Evolutionary conservation across 805 yeast species (phyloP).

Genomic region (Candida coleopterorum): DNA sequence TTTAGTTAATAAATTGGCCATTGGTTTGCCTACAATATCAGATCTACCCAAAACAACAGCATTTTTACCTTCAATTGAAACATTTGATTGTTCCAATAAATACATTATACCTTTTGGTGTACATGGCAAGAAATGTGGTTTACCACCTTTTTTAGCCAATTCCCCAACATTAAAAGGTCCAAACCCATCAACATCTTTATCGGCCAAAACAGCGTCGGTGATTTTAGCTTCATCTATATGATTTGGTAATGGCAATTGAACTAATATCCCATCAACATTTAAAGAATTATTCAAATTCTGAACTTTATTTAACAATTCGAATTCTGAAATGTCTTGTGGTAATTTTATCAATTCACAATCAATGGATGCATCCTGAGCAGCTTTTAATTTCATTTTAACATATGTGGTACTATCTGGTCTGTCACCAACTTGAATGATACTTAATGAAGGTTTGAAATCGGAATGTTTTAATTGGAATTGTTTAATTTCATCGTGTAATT

Average conservation of each 20-base stretch:
- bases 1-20: constrained; percentile 64
- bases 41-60: constrained; percentile 87
- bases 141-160: constrained; percentile 66
- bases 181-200: constrained; percentile 82
- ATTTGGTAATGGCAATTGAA: constrained; percentile 72
- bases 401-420: constrained; percentile 80
- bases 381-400: constrained; percentile 74
- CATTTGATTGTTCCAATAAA: constrained; percentile 53
- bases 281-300: constrained; percentile 53
- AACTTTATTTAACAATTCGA: constrained; percentile 50
- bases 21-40: constrained; percentile 82
- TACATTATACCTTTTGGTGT: constrained; percentile 79
- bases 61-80: constrained; percentile 55
- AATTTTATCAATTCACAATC: constrained; percentile 56
- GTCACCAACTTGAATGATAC: constrained; percentile 72
- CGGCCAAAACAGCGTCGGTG: constrained; percentile 60
- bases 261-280: constrained; percentile 64
- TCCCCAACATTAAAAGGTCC: constrained; percentile 77
- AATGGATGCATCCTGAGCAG: constrained; percentile 67
- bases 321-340: constrained; percentile 53
- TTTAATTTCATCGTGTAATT: constrained; percentile 37
- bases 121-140: constrained; percentile 71
- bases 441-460: constrained; percentile 58
- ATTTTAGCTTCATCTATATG: constrained; percentile 64
- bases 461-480: constrained; percentile 41